Conservation (phyloP, 2,329 filamentous ascomycete species). For the Ophiostoma triangulosporum region DNA sequence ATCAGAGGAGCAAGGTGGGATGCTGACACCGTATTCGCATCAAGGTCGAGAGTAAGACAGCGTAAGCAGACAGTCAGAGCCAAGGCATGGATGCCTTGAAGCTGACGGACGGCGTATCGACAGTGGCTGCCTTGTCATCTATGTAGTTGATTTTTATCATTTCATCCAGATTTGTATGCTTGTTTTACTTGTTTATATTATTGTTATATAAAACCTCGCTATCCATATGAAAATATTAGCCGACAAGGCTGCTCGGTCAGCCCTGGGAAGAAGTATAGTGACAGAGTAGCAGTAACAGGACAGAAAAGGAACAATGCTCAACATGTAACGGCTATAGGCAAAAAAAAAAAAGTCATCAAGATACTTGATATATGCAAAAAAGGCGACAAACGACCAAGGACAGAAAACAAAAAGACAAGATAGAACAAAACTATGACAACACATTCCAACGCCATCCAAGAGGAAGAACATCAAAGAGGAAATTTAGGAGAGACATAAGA, state of each 20-base stretch:
- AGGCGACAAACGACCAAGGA: background rate
- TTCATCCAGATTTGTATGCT: no score
- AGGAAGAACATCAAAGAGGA: background rate
- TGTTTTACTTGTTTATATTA: background rate
- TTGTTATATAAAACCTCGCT: background rate
- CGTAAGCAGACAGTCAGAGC: no score
- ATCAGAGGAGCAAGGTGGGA: no score
- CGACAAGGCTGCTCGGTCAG: conserved; percentile 1
- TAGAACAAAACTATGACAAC: background rate
- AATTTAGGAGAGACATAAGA: background rate
- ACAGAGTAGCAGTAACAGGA: background rate
- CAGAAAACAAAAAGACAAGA: background rate
- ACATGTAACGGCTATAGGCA: background rate
- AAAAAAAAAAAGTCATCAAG: conserved; percentile 1
- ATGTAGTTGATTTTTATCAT: no score
- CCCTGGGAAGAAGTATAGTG: background rate
- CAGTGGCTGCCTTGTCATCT: no score
- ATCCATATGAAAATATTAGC: background rate
- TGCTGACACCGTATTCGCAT: no score
- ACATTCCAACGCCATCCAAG: background rate
- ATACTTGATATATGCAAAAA: background rate
- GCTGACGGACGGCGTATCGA: no score
- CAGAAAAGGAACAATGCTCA: background rate
- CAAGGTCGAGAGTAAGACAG: no score
- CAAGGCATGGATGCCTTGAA: no score